Evolutionary conservation across 371 early-diverging fungal species (phyloP).

Genomic region (Mucor sp.): DNA sequence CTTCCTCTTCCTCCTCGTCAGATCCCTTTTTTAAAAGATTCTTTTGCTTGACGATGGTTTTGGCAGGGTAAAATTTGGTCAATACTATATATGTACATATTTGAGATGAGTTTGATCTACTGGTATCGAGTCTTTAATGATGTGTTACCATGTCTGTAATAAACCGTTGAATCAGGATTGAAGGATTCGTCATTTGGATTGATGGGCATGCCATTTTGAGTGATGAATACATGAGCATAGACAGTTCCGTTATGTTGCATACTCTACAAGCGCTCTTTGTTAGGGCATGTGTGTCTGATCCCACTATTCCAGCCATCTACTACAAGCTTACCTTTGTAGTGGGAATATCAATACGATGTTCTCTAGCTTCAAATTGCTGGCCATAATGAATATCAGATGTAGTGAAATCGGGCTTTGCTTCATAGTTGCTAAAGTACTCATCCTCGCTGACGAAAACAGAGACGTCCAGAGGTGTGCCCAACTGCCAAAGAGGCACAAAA

Average conservation of each 20-base stretch:
- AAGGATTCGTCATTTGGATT: conserved; percentile 49
- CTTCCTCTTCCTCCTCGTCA: conserved; percentile 28
- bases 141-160: conserved; percentile 60
- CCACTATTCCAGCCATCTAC: not conserved
- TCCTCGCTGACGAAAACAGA: conserved; percentile 58
- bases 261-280: conserved; percentile 29
- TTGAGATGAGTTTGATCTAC: not conserved
- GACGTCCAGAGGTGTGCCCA: conserved; percentile 44
- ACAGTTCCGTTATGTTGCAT: conserved; percentile 83
- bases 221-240: conserved; percentile 82
- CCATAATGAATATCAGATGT: conserved; percentile 61
- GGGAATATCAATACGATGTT: conserved; percentile 42
- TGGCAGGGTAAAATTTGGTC: conserved; percentile 73
- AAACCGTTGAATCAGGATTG: conserved; percentile 47
- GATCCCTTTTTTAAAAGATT: conserved; percentile 59
- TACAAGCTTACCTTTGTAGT: conserved; percentile 36
- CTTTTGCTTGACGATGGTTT: conserved; percentile 64
- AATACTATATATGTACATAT: conserved; percentile 45
- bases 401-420: conserved; percentile 57
- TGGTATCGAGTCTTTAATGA: not conserved
- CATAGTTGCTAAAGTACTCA: conserved; percentile 55
- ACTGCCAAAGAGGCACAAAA: conserved; percentile 44
- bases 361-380: conserved; percentile 53
- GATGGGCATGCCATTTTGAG: conserved; percentile 51
- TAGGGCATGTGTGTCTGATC: too few species aligned